Conservation (phyloP, 257 asterid genomes). For the Jacaranda copaia region DNA sequence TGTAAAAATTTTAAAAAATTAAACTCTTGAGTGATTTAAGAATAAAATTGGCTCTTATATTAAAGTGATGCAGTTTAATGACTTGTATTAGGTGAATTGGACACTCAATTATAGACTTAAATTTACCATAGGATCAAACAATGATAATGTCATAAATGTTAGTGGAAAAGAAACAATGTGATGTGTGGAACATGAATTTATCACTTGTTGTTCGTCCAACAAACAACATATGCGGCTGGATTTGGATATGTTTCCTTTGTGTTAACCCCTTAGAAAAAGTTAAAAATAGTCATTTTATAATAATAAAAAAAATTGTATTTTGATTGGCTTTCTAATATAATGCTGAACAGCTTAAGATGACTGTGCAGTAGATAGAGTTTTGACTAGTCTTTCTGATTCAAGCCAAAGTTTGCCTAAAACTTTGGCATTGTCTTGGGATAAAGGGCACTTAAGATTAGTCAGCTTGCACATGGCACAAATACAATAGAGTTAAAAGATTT, state of each 20-base stretch:
- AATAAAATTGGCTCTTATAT: too few species aligned
- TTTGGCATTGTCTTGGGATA: slow-evolving; percentile 2
- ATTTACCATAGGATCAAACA: slow-evolving; percentile 8
- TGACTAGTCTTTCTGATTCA: not conserved
- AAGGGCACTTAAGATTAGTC: slow-evolving; percentile 18
- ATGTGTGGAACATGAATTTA: slow-evolving; percentile 28
- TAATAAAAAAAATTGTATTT: too few species aligned
- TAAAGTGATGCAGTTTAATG: too few species aligned
- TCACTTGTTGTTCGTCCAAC: slow-evolving; percentile 28
- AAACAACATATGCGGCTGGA: slow-evolving; percentile 36
- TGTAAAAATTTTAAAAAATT: too few species aligned
- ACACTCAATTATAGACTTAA: not conserved
- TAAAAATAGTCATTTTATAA: not conserved
- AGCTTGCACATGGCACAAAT: slow-evolving; percentile 40
- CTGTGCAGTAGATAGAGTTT: not conserved
- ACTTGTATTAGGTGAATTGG: not conserved
- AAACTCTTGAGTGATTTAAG: too few species aligned
- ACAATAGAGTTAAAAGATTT: slow-evolving; percentile 29
- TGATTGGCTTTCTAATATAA: too few species aligned
- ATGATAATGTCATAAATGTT: not conserved
- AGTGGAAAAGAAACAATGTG: not conserved
- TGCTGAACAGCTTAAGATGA: not conserved
- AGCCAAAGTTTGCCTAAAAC: not conserved
- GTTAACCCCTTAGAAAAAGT: not conserved
- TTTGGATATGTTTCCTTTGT: slow-evolving; percentile 27